These are phyloP conservation scores for Trypanosoma platydactyli DNA, from an alignment of 208 protist species.

Conservation along the genomic window DNA sequence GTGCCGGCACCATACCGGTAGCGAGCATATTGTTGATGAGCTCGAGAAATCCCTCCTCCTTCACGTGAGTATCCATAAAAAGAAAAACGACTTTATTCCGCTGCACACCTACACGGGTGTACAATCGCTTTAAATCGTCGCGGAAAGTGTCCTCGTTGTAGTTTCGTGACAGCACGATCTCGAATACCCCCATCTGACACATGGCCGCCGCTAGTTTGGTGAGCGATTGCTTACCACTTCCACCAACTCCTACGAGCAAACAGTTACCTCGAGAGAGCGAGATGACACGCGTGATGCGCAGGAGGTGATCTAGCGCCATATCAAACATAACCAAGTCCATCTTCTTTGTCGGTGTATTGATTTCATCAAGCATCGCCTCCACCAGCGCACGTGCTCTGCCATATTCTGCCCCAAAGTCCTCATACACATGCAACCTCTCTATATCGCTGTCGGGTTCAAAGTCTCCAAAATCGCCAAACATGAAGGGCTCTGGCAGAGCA, in stretches of 20 bases:
- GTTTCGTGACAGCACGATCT: conserved; percentile 96
- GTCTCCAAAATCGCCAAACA: conserved; percentile 97
- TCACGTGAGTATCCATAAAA: conserved; percentile 98
- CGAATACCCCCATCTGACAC: conserved; percentile 94
- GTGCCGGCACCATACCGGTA: conserved; percentile 97
- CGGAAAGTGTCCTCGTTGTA: conserved; percentile 98
- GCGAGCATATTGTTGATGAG: conserved; percentile 99
- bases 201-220: conserved; percentile 95
- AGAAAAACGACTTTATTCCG: conserved; percentile 96
- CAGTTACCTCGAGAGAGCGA: conserved; percentile 96
- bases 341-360: conserved; percentile 89
- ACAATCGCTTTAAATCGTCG: conserved; percentile 98
- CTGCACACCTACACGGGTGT: conserved; percentile 90
- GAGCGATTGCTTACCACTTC: conserved; percentile 97
- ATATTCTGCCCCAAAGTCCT: conserved; percentile 92
- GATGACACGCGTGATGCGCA: conserved; percentile 96
- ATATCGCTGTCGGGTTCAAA: conserved; percentile 82
- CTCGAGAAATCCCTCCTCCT: conserved; percentile 98
- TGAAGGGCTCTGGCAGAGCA: conserved; percentile 86
- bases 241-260: conserved; percentile 97
- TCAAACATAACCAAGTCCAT: conserved; percentile 99
- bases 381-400: conserved; percentile 79
- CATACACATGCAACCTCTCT: conserved; percentile 87
- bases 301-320: conserved; percentile 97
- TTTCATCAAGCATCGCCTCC: conserved; percentile 94